Evolutionary conservation across 768 basidiomycete species (phyloP), one percentile per base, ranked within the genome.

Genomic region (Inosperma sp.): DNA sequence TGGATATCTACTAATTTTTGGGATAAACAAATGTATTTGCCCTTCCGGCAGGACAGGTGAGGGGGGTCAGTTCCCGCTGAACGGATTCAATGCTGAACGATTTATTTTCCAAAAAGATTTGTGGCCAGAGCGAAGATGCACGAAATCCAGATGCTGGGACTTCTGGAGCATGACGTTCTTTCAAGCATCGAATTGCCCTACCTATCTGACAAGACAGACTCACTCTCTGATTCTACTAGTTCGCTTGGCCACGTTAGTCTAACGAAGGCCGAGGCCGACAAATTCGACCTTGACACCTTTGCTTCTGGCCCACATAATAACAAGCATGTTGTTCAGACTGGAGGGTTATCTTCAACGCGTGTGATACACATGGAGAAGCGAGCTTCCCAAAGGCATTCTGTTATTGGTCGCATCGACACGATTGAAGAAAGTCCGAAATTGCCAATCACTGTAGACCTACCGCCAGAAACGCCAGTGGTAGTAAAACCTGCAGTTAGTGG

Each of bases 61-160:
- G 66, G 59, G 52, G 50, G 35, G 3, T 29, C 22, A 40, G 48
- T 56, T 26, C 23, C 16, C 46, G 23, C 6, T 17, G 29, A 7
- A 3, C 19, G 33, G 25, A 14, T 41, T 27, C 8, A 8, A 10
- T 48, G 36, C 14, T 33, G n/a, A 10, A 23, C 17, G 8, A 35
- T 13, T 53, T n/a, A 48, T 8, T 16, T 43, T 25, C 51, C 31
- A 14, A 33, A 58, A 57, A 93, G 95, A 53, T 98, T 97, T 63
- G 75, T 97, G 21, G 86, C 92, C 5, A 82, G 95, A 25, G 93
- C 89, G n/a, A 90, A 91, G 70, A 95, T 96, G 92, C 90, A 93
- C 60, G 90, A 94, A 62, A 92, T 96, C 31, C 88, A 96, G 62
- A 94, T 91, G 88, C 78, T 96, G 1, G 94, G 94, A 5, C 72